These are phyloP conservation scores for Lentinula edodes DNA, from an alignment of 768 basidiomycete genomes.

Conservation along the genomic window DNA sequence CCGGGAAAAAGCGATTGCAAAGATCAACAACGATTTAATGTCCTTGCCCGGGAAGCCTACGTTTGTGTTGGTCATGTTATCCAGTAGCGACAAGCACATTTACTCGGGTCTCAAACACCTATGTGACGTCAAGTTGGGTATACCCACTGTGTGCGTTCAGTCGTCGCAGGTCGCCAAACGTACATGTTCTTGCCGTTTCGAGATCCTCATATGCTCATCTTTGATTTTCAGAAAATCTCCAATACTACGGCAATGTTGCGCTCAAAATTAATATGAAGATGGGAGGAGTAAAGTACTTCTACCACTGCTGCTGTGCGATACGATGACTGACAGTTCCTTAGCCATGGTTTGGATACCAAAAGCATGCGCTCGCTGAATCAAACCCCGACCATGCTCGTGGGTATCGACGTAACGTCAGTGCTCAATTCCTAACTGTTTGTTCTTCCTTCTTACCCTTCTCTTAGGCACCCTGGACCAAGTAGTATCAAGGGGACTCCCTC, in stretches of 20 bases:
- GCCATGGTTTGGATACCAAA: conserved; percentile 40
- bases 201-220: conserved; percentile 14
- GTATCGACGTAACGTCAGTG: conserved; percentile 54
- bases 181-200: conserved; percentile 32
- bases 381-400: conserved; percentile 72
- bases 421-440: conserved; percentile 34
- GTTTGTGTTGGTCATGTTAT: conserved; percentile 62
- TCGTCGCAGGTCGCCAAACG: conserved; percentile 65
- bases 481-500: conserved; percentile 73
- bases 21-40: conserved; percentile 37
- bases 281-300: conserved; percentile 66
- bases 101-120: conserved; percentile 75
- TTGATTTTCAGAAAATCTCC: conserved; percentile 42
- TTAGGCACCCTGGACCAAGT: conserved; percentile 63
- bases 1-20: conserved; percentile 41
- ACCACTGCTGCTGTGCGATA: conserved; percentile 2
- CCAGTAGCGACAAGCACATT: conserved; percentile 65
- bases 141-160: conserved; percentile 76
- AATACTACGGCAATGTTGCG: conserved; percentile 78
- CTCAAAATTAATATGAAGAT: conserved; percentile 83
- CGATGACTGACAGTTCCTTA: conserved; percentile 10
- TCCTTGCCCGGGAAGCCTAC: conserved; percentile 41
- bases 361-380: conserved; percentile 57
- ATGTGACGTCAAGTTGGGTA: conserved; percentile 59
- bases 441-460: conserved; percentile 39